These are phyloP conservation scores for Gossypium ekmanianum DNA, from an alignment of 345 rosid genomes.

Conservation along the genomic window DNA sequence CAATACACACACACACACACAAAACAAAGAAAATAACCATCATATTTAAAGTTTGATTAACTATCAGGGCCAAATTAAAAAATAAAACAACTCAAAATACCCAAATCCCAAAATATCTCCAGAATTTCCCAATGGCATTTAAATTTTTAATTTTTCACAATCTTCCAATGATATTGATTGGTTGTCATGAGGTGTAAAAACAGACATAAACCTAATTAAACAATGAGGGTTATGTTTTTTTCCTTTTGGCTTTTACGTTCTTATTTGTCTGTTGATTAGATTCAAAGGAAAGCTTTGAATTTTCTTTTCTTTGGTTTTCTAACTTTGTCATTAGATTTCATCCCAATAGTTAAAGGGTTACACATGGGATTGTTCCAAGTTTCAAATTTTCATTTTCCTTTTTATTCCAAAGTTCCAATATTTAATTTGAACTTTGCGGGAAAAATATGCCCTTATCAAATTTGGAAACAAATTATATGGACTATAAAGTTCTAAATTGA, in stretches of 20 bases:
- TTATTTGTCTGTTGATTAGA: not conserved
- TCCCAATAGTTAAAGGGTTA: no score
- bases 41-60: not conserved
- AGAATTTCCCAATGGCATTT: not conserved
- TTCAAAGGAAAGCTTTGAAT: not conserved
- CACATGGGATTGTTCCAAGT: no score
- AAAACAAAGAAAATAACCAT: not conserved
- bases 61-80: constrained; percentile 5
- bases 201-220: not conserved
- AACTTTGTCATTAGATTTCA: constrained; percentile 6
- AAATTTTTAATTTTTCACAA: not conserved
- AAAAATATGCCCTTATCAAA: no score
- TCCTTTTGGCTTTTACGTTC: not conserved
- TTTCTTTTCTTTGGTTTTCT: not conserved
- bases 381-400: no score
- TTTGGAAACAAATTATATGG: no score
- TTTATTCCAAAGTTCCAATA: no score
- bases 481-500: not conserved
- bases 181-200: constrained; percentile 16
- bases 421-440: no score
- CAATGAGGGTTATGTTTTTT: no score
- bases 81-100: not conserved
- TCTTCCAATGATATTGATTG: not conserved
- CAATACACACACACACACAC: not conserved
- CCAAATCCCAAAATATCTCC: constrained; percentile 20